Base-by-base conservation (phyloP, 495 filamentous ascomycete genomes). In the Neurospora sp. region DNA sequence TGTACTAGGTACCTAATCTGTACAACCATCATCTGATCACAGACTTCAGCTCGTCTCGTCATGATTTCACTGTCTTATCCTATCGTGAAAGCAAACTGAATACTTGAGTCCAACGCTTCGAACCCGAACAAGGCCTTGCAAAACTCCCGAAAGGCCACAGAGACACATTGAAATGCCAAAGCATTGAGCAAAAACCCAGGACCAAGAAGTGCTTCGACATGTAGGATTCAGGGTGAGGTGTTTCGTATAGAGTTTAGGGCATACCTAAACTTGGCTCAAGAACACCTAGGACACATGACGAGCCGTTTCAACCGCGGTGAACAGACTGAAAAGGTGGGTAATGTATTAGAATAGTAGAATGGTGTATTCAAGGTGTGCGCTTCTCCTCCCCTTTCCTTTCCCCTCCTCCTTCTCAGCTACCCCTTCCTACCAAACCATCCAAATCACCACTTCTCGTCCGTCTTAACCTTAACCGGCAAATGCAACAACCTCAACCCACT, bases 391-490 rank as follows among this genome's bases (percentile, higher is more conserved):
- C n/a, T 14, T 14, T 5, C 39, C 16, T 71, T 41, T 5, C 3
- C n/a, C 37, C 6, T 71, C 4, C 11, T 3, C 12, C 16, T 71
- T 3, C 39, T 14, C 14, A 11, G 12, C 38, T 27, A 11, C 18
- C 14, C 7, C 6, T 8, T 10, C 27, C 54, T 8, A 18, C 39
- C 10, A 14, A 7, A 35, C 9, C 27, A 4, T 12, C 18, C 20
- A 54, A 20, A 7, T 46, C 70, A 40, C 37, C 39, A 76, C 60
- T 23, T 46, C 40, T 38, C 60, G 3, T 23, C 40, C 35, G 60
- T 75, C 60, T 74, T 54, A 0, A 78, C 35, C 73, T 85, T 87
- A 18, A 88, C 69, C 2, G 86, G 86, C 16, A 88, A 20, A 73
- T 81, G 81, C 60, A 88, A 74, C 72, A 87, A 75, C 62, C 83